Conservation (phyloP, 2,329 filamentous ascomycete species). For the Septoria linicola region DNA sequence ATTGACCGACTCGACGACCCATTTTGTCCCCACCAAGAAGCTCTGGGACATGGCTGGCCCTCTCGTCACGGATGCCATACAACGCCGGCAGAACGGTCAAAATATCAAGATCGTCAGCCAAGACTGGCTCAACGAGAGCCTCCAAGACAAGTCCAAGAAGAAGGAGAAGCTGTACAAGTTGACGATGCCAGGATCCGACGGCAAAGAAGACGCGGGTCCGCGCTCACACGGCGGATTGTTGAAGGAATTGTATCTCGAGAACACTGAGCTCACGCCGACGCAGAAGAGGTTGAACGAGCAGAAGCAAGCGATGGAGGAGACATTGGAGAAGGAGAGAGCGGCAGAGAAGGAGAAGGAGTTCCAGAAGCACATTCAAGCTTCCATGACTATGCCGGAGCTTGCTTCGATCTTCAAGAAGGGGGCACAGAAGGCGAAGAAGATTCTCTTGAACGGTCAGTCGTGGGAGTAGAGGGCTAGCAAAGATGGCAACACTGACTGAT, state of each 20-base stretch:
- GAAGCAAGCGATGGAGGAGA: slow-evolving; percentile 35
- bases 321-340: slow-evolving; percentile 18
- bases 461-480: too few species aligned
- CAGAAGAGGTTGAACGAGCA: slow-evolving; percentile 30
- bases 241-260: slow-evolving; percentile 40
- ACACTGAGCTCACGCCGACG: slow-evolving; percentile 26
- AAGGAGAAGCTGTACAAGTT: slow-evolving; percentile 19
- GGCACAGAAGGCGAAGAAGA: slow-evolving; percentile 31
- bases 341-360: slow-evolving; percentile 6
- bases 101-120: slow-evolving; percentile 42
- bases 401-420: slow-evolving; percentile 28
- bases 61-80: slow-evolving; percentile 17
- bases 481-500: too few species aligned
- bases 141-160: slow-evolving; percentile 39
- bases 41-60: slow-evolving; percentile 48
- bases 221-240: slow-evolving; percentile 28
- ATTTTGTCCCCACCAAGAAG: slow-evolving; percentile 66
- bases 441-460: slow-evolving; percentile 40
- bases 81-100: slow-evolving; percentile 16
- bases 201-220: slow-evolving; percentile 36
- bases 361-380: slow-evolving; percentile 25
- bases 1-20: slow-evolving; percentile 61
- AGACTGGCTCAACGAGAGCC: slow-evolving; percentile 52
- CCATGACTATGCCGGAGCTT: slow-evolving; percentile 25
- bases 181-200: slow-evolving; percentile 17